A percentile compares a stretch with the other conserved stretches of the same genome.
These are phyloP conservation scores for Psilocybe cyanescens DNA, from an alignment of 768 basidiomycete genomes.

Conservation along the genomic window DNA sequence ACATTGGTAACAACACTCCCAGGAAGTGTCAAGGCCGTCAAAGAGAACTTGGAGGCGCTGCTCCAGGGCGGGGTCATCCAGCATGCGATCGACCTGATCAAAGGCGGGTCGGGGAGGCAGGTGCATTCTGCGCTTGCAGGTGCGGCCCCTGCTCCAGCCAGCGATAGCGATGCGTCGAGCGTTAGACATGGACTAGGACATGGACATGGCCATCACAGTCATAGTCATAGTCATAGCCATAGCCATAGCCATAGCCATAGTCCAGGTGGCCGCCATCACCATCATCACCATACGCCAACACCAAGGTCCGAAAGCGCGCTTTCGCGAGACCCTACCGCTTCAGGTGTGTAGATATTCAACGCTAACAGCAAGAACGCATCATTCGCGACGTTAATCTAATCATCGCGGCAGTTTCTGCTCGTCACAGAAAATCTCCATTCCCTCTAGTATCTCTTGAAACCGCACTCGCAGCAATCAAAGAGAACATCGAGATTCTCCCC, in stretches of 20 bases:
- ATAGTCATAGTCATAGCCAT: slow-evolving; percentile 25
- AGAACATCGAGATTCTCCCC: slow-evolving; percentile 47
- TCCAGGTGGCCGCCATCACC: slow-evolving; percentile 35
- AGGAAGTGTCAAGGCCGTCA: slow-evolving; percentile 85
- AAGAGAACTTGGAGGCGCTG: slow-evolving; percentile 71
- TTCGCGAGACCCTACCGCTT: slow-evolving; percentile 70
- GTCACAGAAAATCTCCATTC: slow-evolving; percentile 80
- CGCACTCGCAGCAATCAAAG: slow-evolving; percentile 61
- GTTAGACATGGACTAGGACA: neutral
- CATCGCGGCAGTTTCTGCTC: slow-evolving; percentile 58
- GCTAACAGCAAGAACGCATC: neutral
- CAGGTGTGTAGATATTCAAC: slow-evolving; percentile 47
- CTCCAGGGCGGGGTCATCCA: slow-evolving; percentile 58
- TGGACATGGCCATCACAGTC: slow-evolving; percentile 20
- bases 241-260: slow-evolving; percentile 27
- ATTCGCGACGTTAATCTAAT: neutral
- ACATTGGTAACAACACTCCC: slow-evolving; percentile 83
- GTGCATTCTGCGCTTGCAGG: slow-evolving; percentile 47
- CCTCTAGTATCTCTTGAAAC: slow-evolving; percentile 67
- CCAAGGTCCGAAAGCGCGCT: slow-evolving; percentile 52
- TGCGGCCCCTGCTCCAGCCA: slow-evolving; percentile 25
- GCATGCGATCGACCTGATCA: slow-evolving; percentile 76
- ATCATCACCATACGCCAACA: slow-evolving; percentile 46
- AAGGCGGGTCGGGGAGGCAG: slow-evolving; percentile 64
- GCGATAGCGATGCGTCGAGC: neutral